These are phyloP conservation scores for Calonectria henricotiae DNA, from an alignment of 2,329 filamentous ascomycete genomes.

Conservation along the genomic window DNA sequence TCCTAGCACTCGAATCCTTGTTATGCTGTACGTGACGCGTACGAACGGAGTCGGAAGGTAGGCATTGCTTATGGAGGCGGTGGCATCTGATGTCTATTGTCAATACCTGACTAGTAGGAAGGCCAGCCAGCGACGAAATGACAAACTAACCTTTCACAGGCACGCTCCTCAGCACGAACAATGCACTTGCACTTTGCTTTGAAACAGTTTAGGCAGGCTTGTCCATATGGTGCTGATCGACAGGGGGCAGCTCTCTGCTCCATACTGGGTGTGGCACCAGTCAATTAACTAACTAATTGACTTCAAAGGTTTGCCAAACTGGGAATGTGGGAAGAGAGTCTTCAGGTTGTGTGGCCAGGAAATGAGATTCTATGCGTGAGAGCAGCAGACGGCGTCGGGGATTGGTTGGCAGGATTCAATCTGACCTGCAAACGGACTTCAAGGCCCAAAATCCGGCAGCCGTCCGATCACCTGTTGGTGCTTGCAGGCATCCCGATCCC, in stretches of 20 bases:
- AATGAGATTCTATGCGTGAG: not conserved
- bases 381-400: not conserved
- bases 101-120: not conserved
- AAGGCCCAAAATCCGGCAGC: too few relatives aligned
- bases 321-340: not conserved
- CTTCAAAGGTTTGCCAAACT: not conserved
- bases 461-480: too few relatives aligned
- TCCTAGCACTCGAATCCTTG: not conserved
- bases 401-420: not conserved
- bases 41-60: conserved; percentile 5
- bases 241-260: conserved; percentile 6
- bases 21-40: not conserved
- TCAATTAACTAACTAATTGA: not conserved
- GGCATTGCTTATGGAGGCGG: conserved; percentile 12
- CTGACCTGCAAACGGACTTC: not conserved
- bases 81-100: conserved; percentile 7
- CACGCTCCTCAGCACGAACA: not conserved
- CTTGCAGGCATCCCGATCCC: too few relatives aligned
- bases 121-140: not conserved
- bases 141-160: conserved; percentile 14
- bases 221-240: conserved; percentile 6
- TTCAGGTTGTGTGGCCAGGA: not conserved
- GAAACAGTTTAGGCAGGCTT: conserved; percentile 17
- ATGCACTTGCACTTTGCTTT: conserved; percentile 23
- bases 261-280: not conserved